These are phyloP conservation scores for Suillus placidus DNA, from an alignment of 768 basidiomycete species.

Conservation along the genomic window DNA sequence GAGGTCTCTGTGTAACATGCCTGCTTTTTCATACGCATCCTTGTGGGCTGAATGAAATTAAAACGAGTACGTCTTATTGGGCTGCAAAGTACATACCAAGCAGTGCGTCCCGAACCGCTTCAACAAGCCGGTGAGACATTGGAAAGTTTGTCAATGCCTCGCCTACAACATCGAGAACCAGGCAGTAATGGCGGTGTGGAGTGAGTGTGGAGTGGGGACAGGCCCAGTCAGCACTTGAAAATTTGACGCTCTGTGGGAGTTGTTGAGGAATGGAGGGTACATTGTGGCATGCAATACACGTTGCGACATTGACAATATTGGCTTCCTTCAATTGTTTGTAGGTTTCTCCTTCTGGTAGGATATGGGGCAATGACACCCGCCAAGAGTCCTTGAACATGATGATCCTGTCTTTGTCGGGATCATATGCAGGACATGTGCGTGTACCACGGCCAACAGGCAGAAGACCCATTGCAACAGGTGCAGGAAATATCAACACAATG, in stretches of 20 bases:
- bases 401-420: neutral
- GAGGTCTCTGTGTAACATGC: conserved; percentile 29
- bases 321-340: neutral
- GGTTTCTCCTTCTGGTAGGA: neutral
- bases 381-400: conserved; percentile 8
- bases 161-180: neutral
- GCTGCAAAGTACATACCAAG: neutral
- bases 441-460: conserved; percentile 3
- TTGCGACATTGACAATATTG: neutral
- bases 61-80: neutral
- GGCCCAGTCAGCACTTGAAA: neutral
- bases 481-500: conserved; percentile 1
- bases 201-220: neutral
- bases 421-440: conserved; percentile 5
- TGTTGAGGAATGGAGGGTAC: neutral
- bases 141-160: neutral
- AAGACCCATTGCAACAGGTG: neutral
- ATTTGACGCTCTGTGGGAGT: neutral
- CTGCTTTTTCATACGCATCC: conserved; percentile 19
- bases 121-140: conserved; percentile 14
- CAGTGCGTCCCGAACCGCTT: conserved; percentile 22
- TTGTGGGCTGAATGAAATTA: conserved; percentile 24
- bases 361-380: neutral
- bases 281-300: neutral
- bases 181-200: neutral